Conservation (phyloP, 495 filamentous ascomycete genomes). For the Penicillium coprophilum region DNA sequence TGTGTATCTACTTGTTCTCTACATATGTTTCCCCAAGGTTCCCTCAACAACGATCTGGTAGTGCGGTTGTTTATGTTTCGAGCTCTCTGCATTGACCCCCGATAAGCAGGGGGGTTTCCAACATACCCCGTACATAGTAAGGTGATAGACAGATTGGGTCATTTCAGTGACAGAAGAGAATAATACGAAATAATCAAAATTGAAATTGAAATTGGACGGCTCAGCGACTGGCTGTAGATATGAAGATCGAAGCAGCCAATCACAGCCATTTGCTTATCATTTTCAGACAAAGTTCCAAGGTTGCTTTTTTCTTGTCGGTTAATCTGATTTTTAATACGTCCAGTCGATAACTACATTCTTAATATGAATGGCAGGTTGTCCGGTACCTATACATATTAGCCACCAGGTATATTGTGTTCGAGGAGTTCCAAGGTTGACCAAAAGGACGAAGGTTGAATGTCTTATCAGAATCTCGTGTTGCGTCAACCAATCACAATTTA, state of each 20-base stretch:
- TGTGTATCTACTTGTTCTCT: not conserved
- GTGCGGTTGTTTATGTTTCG: not conserved
- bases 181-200: slow-evolving; percentile 1
- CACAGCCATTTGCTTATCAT: slow-evolving; percentile 24
- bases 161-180: slow-evolving; percentile 8
- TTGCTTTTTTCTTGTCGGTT: not conserved
- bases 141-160: slow-evolving; percentile 12
- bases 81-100: not conserved
- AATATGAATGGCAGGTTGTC: not conserved
- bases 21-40: not conserved
- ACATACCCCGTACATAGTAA: not conserved
- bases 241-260: slow-evolving; percentile 25
- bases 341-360: not conserved
- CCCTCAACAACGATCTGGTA: not conserved
- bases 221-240: slow-evolving; percentile 35
- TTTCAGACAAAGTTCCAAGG: not conserved
- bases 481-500: slow-evolving; percentile 14
- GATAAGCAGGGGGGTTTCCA: slow-evolving; percentile 4
- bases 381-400: not conserved
- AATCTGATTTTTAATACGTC: not conserved
- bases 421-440: no score
- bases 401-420: not conserved
- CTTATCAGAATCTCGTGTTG: slow-evolving; percentile 7
- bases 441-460: slow-evolving; percentile 16
- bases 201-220: not conserved